Percentiles rank a stretch among this genome's conserved stretches.
Evolutionary conservation across 495 filamentous ascomycete genomes (phyloP).

Genomic region (Talaromyces liani): DNA sequence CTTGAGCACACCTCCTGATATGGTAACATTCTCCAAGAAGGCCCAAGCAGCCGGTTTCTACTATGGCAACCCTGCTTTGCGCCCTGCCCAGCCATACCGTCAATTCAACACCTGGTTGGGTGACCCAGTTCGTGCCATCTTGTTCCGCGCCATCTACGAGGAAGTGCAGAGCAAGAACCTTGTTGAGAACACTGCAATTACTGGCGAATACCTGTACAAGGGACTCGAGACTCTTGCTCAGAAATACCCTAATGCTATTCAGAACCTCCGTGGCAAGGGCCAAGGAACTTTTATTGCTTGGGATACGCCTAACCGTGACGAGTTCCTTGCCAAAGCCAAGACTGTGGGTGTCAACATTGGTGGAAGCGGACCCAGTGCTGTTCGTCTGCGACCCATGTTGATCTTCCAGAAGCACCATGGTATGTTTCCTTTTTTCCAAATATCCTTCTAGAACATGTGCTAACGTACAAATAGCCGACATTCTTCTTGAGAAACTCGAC

Average conservation of each 20-base stretch:
- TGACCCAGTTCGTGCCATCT: constrained; percentile 80
- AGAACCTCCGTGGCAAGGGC: constrained; percentile 87
- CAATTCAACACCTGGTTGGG: constrained; percentile 99
- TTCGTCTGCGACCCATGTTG: constrained; percentile 89
- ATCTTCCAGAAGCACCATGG: constrained; percentile 93
- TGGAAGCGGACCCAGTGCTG: constrained; percentile 71
- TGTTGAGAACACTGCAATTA: constrained; percentile 70
- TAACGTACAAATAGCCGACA: constrained; percentile 43
- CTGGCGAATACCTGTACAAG: constrained; percentile 76
- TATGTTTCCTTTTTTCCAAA: constrained; percentile 26
- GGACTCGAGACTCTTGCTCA: constrained; percentile 61
- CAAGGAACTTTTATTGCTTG: constrained; percentile 97
- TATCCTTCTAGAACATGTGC: constrained; percentile 11
- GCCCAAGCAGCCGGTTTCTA: constrained; percentile 98
- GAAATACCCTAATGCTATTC: constrained; percentile 75
- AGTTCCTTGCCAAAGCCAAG: constrained; percentile 71
- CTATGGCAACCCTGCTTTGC: constrained; percentile 75
- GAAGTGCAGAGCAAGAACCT: constrained; percentile 79
- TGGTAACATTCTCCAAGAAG: constrained; percentile 99
- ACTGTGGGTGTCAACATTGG: constrained; percentile 85
- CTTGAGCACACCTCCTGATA: constrained; percentile 78
- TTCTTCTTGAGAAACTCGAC: constrained; percentile 63
- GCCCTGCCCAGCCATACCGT: constrained; percentile 98
- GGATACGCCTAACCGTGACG: constrained; percentile 80
- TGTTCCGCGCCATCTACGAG: constrained; percentile 87